These are phyloP conservation scores for Ustilago lituana DNA, from an alignment of 1,284 basidiomycete species.

Conservation along the genomic window DNA sequence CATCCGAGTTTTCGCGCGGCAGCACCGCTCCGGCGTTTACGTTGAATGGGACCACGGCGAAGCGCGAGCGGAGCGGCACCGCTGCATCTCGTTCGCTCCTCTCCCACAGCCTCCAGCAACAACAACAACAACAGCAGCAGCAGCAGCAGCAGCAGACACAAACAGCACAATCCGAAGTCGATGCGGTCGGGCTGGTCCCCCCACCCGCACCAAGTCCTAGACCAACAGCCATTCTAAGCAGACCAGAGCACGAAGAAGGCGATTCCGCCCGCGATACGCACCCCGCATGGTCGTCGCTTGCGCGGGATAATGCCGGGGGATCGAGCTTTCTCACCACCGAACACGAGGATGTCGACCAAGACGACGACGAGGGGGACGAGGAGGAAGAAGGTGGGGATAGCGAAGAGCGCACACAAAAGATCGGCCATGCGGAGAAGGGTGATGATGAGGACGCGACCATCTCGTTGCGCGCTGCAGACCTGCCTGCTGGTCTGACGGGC, in stretches of 20 bases:
- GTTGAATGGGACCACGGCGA: constrained; percentile 28
- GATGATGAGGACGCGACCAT: constrained; percentile 39
- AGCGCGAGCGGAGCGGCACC: constrained; percentile 32
- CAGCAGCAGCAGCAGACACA: constrained; percentile 12
- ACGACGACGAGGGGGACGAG: constrained; percentile 6
- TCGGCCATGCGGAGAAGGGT: background rate
- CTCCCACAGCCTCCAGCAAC: constrained; percentile 11
- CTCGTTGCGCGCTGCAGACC: constrained; percentile 15
- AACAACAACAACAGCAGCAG: background rate
- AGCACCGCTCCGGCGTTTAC: constrained; percentile 11
- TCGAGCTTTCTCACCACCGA: background rate
- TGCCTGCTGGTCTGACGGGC: constrained; percentile 5
- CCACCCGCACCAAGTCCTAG: constrained; percentile 48
- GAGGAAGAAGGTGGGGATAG: constrained; percentile 14
- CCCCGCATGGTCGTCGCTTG: constrained; percentile 21
- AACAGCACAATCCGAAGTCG: constrained; percentile 6
- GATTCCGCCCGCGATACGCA: constrained; percentile 27
- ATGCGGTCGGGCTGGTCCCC: constrained; percentile 38
- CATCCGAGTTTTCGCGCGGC: constrained; percentile 21
- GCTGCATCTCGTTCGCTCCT: constrained; percentile 26
- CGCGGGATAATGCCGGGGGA: background rate
- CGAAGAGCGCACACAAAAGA: constrained; percentile 27
- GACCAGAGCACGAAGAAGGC: constrained; percentile 41
- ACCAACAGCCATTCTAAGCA: constrained; percentile 34
- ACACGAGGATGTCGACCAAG: constrained; percentile 4